Percentiles rank a stretch among this genome's conserved stretches.
Conservation (phyloP, 192 early-diverging fungal species). For the Backusella psychrophila region DNA sequence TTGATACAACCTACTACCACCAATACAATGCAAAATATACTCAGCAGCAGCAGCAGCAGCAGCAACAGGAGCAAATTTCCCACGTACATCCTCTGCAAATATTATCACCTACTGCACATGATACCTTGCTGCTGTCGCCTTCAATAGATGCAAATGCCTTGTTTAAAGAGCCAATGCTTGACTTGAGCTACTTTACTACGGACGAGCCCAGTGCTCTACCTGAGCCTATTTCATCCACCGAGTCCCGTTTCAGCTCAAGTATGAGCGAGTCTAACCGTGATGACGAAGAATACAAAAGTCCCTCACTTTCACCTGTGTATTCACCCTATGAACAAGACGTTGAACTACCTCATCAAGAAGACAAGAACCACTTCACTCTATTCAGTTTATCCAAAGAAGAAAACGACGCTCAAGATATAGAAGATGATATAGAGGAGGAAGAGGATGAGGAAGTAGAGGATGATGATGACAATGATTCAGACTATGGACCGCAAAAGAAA, state of each 20-base stretch:
- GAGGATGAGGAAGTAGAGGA: background rate
- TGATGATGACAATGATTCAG: slow-evolving; percentile 11
- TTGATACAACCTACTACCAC: background rate
- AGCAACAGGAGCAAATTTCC: background rate
- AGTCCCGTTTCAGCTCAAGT: background rate
- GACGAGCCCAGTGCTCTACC: background rate
- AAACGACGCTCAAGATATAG: background rate
- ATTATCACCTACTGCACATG: slow-evolving; percentile 6
- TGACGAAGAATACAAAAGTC: slow-evolving; percentile 5
- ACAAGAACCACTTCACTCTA: background rate
- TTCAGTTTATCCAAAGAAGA: background rate
- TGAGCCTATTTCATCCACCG: background rate
- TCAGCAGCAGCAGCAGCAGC: background rate
- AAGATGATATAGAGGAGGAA: slow-evolving; percentile 4
- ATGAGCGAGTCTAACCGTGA: background rate
- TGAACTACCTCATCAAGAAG: background rate
- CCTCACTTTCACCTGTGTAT: slow-evolving; percentile 3
- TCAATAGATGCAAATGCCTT: background rate
- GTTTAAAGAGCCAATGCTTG: slow-evolving; percentile 6
- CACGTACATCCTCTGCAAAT: slow-evolving; percentile 15
- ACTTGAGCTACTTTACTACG: background rate
- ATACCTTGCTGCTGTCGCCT: background rate
- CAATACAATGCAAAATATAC: background rate
- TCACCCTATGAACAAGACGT: background rate
- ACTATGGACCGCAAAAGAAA: slow-evolving; percentile 4